A percentile compares a stretch with the other conserved stretches of the same genome.
These are phyloP conservation scores for Lepiota venenata DNA, from an alignment of 768 basidiomycete genomes.

Conservation along the genomic window DNA sequence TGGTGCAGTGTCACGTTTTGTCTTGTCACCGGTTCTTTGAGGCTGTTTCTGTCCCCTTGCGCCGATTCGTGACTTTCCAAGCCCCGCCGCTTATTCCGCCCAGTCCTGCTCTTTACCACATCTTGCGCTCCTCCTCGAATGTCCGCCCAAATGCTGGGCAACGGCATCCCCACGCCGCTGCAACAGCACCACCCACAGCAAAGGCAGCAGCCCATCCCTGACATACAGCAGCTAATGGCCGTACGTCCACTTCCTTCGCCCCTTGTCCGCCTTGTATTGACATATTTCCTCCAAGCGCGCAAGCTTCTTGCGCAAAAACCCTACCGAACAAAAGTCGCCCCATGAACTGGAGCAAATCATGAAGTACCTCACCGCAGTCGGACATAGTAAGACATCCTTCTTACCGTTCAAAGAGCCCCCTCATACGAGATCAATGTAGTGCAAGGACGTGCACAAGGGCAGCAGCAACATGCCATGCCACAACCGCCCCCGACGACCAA, in stretches of 20 bases:
- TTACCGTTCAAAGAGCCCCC: constrained; percentile 3
- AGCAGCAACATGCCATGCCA: constrained; percentile 26
- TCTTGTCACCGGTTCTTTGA: constrained; percentile 11
- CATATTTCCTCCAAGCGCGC: constrained; percentile 33
- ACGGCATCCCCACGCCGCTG: constrained; percentile 29
- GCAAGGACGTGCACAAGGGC: constrained; percentile 27
- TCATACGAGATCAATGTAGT: constrained; percentile 15
- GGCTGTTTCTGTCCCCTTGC: constrained; percentile 23
- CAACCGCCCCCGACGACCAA: constrained; percentile 36
- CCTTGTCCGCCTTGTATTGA: constrained; percentile 11
- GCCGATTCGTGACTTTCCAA: constrained; percentile 13
- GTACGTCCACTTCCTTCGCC: constrained; percentile 27
- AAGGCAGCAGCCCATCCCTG: constrained; percentile 27
- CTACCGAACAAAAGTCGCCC: constrained; percentile 43
- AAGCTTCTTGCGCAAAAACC: constrained; percentile 48
- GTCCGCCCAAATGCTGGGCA: constrained; percentile 40
- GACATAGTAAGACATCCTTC: constrained; percentile 29
- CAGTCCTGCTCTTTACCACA: background rate
- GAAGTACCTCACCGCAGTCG: constrained; percentile 45
- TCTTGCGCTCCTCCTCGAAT: constrained; percentile 17
- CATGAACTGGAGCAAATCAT: constrained; percentile 43
- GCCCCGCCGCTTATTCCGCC: constrained; percentile 8
- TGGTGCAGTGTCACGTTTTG: constrained; percentile 13
- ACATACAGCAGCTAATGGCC: constrained; percentile 40
- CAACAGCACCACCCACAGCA: constrained; percentile 22